Conservation (phyloP, 2,329 filamentous ascomycete genomes). For the Alternaria triticimaculans region DNA sequence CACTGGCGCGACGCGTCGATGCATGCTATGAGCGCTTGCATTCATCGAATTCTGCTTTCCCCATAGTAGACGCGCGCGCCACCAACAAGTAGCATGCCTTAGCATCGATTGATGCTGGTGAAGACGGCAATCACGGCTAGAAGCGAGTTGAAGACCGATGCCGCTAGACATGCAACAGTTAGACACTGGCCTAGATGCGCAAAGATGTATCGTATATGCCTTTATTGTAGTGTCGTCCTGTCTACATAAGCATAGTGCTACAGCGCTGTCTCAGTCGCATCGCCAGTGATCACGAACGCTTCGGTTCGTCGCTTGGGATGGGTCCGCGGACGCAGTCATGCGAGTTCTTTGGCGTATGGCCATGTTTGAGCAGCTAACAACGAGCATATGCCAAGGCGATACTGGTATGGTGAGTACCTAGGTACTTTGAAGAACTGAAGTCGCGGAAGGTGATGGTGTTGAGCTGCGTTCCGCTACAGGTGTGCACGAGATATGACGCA, state of each 20-base stretch:
- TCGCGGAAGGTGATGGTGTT: background rate
- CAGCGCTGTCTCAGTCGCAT: background rate
- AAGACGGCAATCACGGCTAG: background rate
- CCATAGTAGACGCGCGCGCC: background rate
- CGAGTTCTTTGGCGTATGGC: rapidly evolving
- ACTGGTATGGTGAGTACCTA: background rate
- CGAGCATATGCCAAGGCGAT: background rate
- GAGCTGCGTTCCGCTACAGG: background rate
- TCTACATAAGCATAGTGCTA: background rate
- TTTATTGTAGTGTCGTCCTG: background rate
- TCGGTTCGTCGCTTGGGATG: background rate
- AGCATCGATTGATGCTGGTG: background rate
- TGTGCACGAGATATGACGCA: background rate
- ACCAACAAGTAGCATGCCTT: background rate
- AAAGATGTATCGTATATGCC: background rate
- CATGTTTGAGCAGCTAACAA: background rate
- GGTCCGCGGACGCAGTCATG: background rate
- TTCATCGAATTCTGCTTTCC: background rate
- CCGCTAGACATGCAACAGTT: background rate
- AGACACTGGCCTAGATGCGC: background rate
- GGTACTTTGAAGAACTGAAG: background rate
- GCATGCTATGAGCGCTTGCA: background rate
- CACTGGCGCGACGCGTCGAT: background rate
- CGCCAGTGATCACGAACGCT: background rate
- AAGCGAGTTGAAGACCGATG: background rate